Conservation (phyloP, 169 alveolate species). For the Plasmodium knowlesi region DNA sequence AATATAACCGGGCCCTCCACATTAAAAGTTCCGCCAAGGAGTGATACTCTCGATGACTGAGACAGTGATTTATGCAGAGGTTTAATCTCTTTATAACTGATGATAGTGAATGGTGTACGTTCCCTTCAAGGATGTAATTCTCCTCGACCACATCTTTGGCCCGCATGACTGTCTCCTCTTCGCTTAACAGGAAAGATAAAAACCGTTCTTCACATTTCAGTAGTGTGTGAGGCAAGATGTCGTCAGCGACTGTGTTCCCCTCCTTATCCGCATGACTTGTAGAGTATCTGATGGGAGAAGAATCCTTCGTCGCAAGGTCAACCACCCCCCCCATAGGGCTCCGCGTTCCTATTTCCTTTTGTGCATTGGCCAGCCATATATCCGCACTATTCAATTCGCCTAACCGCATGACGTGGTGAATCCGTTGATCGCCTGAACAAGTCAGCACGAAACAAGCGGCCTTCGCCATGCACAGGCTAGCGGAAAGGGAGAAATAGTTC, state of each 20-base stretch:
- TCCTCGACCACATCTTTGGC: background rate
- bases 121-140: background rate
- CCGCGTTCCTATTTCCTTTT: background rate
- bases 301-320: background rate
- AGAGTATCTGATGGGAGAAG: background rate
- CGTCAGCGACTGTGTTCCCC: background rate
- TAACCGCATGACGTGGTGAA: background rate
- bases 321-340: background rate
- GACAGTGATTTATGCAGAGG: constrained; percentile 23
- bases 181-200: constrained; percentile 55
- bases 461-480: constrained; percentile 11
- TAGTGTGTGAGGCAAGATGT: background rate
- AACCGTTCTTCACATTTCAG: constrained; percentile 3
- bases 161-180: constrained; percentile 11
- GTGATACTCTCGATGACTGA: constrained; percentile 35
- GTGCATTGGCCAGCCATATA: background rate
- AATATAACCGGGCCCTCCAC: constrained; percentile 68
- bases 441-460: constrained; percentile 17
- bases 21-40: constrained; percentile 18
- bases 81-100: background rate
- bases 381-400: background rate
- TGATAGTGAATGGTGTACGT: background rate
- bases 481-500: constrained; percentile 17
- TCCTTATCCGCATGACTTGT: background rate
- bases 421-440: background rate